Conservation (phyloP, 2,329 filamentous ascomycete genomes). For the Colletotrichum tofieldiae region DNA sequence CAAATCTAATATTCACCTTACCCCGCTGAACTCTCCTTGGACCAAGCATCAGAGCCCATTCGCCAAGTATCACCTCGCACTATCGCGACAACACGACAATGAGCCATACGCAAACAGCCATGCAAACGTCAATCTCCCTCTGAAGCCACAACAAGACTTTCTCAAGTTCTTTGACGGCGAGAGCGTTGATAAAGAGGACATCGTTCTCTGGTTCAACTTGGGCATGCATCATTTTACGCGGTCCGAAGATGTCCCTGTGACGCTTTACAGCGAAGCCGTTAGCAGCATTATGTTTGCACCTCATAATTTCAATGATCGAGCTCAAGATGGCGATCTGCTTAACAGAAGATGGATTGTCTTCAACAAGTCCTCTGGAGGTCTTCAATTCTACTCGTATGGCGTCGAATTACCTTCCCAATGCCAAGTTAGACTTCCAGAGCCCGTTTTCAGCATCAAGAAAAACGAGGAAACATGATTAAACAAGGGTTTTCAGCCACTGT, state of each 20-base stretch:
- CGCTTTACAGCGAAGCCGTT: slow-evolving; percentile 52
- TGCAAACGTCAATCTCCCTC: slow-evolving; percentile 41
- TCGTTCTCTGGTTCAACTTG: slow-evolving; percentile 64
- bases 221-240: slow-evolving; percentile 62
- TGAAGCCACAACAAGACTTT: slow-evolving; percentile 61
- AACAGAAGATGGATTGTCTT: slow-evolving; percentile 54
- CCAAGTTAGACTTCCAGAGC: slow-evolving; percentile 48
- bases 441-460: slow-evolving; percentile 44
- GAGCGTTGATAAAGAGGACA: slow-evolving; percentile 53
- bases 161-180: slow-evolving; percentile 57
- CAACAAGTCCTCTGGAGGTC: slow-evolving; percentile 44
- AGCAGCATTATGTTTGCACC: slow-evolving; percentile 53
- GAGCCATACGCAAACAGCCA: slow-evolving; percentile 41
- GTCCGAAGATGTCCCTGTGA: slow-evolving; percentile 49
- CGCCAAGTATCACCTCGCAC: slow-evolving; percentile 62
- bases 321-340: slow-evolving; percentile 55
- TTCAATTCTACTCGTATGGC: slow-evolving; percentile 52
- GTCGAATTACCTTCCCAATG: slow-evolving; percentile 51
- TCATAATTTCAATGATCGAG: slow-evolving; percentile 52
- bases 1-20: slow-evolving; percentile 84
- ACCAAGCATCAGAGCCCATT: slow-evolving; percentile 58
- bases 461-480: not conserved
- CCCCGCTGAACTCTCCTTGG: slow-evolving; percentile 59
- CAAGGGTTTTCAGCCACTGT: not conserved
- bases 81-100: slow-evolving; percentile 46